Base-by-base conservation (phyloP, 768 basidiomycete species). In the Xanthoconium purpureum region DNA sequence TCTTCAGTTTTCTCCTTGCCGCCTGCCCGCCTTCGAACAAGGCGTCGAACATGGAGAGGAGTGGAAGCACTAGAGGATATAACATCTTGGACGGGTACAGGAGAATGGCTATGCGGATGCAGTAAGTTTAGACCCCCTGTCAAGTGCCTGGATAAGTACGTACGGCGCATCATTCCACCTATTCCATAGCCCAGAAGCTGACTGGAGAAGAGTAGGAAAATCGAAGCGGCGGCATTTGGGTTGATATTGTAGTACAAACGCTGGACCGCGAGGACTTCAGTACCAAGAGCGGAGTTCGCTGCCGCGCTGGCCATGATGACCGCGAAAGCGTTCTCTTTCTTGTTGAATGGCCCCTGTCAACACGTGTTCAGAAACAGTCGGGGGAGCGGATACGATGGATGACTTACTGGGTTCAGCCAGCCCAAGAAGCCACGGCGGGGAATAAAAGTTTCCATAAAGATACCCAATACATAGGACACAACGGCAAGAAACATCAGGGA, bases 401-500 rank as follows among this genome's bases (percentile, higher is more conserved):
- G n/a, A 44, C 37, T 49, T 47, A 68, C 77, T n/a, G 83, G 83
- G 58, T 84, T 84, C 39, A 84, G 71, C 62, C 75, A 80, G 28
- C 74, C 76, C 58, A 82, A 72, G 18, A 73, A 60, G 14, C 78
- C 78, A 20, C 58, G 57, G 5, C 71, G 71, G 14, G 83, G 83
- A 47, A 83, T 76, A 10, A 78, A 50, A 0, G 70, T 74, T 55
- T 80, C 80, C 75, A 78, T 73, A 3, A 69, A 65, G 52, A 77
- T 71, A 6, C 83, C 83, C 30, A 84, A 42, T 13, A 80, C 62
- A 57, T 82, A 82, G 0, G 79, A 75, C 13, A 83, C 74, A 43
- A 83, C 71, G n/a, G 78, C 79, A 30, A 83, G 70, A 64, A 83
- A 81, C 80, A 83, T 80, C 3, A 74, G 72, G 9, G 80, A 83